These are phyloP conservation scores for Colletotrichum higginsianum DNA, from an alignment of 2,329 filamentous ascomycete species.

Conservation along the genomic window DNA sequence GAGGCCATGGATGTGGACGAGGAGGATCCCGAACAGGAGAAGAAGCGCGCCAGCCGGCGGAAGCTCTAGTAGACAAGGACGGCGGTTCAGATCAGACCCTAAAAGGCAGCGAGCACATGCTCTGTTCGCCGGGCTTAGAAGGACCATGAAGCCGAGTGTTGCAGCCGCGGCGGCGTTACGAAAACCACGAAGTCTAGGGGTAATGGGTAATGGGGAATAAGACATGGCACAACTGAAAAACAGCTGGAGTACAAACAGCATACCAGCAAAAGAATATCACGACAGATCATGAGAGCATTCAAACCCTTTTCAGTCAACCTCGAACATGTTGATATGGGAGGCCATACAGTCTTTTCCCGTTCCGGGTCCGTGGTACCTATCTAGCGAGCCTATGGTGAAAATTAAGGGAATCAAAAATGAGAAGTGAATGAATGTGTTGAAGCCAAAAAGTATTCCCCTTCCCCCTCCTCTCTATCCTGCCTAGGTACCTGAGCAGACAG, in stretches of 20 bases:
- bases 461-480: background rate
- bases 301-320: conserved; percentile 6
- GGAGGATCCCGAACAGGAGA: conserved; percentile 61
- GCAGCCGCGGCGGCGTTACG: background rate
- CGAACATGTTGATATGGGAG: conserved; percentile 15
- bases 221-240: background rate
- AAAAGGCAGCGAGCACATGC: background rate
- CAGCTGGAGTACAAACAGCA: background rate
- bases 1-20: conserved; percentile 72
- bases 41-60: conserved; percentile 67
- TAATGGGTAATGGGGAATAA: background rate
- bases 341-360: background rate
- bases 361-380: conserved; percentile 15
- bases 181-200: background rate
- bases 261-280: conserved; percentile 23
- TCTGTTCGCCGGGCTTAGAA: no score
- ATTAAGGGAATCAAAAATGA: conserved; percentile 36
- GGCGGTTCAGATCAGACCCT: background rate
- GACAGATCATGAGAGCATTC: conserved; percentile 28
- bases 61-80: conserved; percentile 62
- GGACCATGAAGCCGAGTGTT: background rate
- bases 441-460: conserved; percentile 33
- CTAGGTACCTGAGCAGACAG: conserved; percentile 4
- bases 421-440: conserved; percentile 33
- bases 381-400: conserved; percentile 28